Evolutionary conservation across 805 yeast genomes (phyloP).

Genomic region (Blastobotrys robertii): DNA sequence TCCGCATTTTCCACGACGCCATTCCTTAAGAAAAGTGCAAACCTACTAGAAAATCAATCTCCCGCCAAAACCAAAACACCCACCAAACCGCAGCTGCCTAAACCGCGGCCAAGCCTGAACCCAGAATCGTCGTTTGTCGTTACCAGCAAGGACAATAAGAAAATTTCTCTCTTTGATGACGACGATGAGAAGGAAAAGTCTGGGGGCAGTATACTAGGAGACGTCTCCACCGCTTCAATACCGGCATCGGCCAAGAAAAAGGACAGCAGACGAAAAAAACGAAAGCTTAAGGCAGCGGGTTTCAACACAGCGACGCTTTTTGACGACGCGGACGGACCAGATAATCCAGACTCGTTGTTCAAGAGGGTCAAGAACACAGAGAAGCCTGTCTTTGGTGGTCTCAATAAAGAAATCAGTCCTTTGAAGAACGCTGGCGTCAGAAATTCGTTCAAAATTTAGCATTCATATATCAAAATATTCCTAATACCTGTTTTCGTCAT

Average conservation of each 20-base stretch:
- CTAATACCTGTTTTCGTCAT: neutral
- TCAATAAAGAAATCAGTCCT: constrained; percentile 3
- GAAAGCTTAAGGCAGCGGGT: constrained; percentile 9
- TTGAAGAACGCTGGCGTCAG: constrained; percentile 1
- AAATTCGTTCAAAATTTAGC: neutral
- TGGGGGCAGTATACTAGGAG: neutral
- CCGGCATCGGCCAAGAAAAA: neutral
- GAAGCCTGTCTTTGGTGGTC: neutral
- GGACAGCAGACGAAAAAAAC: constrained; percentile 6
- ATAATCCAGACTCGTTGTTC: constrained; percentile 13
- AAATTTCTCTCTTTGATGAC: constrained; percentile 13
- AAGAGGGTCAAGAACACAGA: constrained; percentile 6
- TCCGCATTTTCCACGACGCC: constrained; percentile 9
- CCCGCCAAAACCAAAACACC: constrained; percentile 1
- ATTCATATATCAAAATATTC: neutral
- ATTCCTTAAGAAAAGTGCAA: constrained; percentile 3
- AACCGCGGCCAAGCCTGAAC: constrained; percentile 5
- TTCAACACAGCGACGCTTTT: constrained; percentile 8
- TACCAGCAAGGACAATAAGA: constrained; percentile 8
- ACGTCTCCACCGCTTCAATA: too few relatives aligned
- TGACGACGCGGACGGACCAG: constrained; percentile 12
- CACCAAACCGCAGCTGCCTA: neutral
- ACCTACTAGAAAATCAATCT: constrained; percentile 1
- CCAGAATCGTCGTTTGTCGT: constrained; percentile 3
- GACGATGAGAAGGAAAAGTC: constrained; percentile 8